Evolutionary conservation across 257 asterid species (phyloP).

Genomic region (Salvia hispanica): DNA sequence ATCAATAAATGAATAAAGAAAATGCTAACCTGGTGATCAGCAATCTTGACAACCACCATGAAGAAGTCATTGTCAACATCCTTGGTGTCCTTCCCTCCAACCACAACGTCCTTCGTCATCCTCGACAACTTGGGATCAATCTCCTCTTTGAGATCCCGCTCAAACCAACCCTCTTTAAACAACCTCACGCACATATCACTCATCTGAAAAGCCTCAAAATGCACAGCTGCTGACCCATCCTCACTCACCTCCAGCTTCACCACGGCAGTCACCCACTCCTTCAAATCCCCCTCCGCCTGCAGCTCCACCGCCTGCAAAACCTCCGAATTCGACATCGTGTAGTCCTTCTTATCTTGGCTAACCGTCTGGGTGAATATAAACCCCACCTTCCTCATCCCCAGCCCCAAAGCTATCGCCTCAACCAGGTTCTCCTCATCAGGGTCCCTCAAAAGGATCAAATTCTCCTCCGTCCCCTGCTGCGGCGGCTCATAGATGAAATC

Average conservation of each 20-base stretch:
- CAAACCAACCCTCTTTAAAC: constrained; percentile 85
- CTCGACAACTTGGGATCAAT: constrained; percentile 83
- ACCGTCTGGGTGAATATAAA: constrained; percentile 84
- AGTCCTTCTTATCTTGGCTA: constrained; percentile 85
- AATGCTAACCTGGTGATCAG: constrained; percentile 76
- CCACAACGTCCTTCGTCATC: constrained; percentile 87
- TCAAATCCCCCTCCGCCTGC: constrained; percentile 77
- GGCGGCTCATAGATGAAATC: constrained; percentile 92
- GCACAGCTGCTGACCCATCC: constrained; percentile 82
- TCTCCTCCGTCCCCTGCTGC: constrained; percentile 80
- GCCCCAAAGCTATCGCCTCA: constrained; percentile 80
- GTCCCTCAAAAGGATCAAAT: constrained; percentile 64
- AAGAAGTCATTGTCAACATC: constrained; percentile 94
- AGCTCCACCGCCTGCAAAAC: constrained; percentile 84
- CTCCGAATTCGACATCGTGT: constrained; percentile 75
- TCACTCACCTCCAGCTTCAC: constrained; percentile 92
- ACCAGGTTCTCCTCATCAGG: constrained; percentile 72
- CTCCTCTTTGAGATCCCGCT: constrained; percentile 59
- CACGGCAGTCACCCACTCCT: constrained; percentile 95
- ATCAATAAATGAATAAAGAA: not conserved
- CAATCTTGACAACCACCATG: constrained; percentile 90
- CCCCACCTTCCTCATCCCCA: constrained; percentile 87
- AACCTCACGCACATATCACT: constrained; percentile 82
- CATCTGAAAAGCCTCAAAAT: constrained; percentile 96
- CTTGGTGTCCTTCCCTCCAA: constrained; percentile 83